phyloP scores from a whole-genome alignment of 441 rosid genomes.

The Bocquillonia castaneifolia region DNA sequence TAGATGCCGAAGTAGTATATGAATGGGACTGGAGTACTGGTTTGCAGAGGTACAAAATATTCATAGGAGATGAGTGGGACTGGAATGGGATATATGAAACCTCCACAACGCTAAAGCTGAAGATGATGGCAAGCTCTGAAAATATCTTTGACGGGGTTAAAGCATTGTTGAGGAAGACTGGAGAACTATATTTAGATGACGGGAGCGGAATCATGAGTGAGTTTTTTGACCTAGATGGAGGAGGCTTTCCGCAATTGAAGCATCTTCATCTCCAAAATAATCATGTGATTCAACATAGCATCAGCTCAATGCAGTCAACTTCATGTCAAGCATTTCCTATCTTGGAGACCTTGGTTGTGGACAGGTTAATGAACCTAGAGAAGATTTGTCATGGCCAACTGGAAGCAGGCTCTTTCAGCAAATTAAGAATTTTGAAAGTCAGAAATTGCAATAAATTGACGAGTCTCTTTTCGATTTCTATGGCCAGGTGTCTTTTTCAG shows the following conservation, averaged over 20 bases:
- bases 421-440: constrained; percentile 9
- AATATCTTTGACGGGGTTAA: background rate
- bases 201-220: background rate
- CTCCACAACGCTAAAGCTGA: constrained; percentile 12
- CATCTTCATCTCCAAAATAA: background rate
- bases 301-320: background rate
- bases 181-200: background rate
- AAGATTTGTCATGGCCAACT: background rate
- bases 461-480: constrained; percentile 16
- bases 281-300: background rate
- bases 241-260: background rate
- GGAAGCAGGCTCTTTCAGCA: background rate
- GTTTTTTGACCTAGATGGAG: background rate
- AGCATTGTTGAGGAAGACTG: constrained; percentile 7
- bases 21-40: background rate
- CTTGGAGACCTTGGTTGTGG: background rate
- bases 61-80: constrained; percentile 5
- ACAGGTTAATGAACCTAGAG: background rate
- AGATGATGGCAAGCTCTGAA: background rate
- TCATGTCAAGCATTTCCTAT: background rate
- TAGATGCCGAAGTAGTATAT: background rate
- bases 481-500: constrained; percentile 6
- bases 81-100: background rate
- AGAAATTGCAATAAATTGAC: background rate
- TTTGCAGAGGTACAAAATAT: constrained; percentile 5